Evolutionary conservation across 768 basidiomycete genomes (phyloP).

Genomic region (Wakefieldia striispora): DNA sequence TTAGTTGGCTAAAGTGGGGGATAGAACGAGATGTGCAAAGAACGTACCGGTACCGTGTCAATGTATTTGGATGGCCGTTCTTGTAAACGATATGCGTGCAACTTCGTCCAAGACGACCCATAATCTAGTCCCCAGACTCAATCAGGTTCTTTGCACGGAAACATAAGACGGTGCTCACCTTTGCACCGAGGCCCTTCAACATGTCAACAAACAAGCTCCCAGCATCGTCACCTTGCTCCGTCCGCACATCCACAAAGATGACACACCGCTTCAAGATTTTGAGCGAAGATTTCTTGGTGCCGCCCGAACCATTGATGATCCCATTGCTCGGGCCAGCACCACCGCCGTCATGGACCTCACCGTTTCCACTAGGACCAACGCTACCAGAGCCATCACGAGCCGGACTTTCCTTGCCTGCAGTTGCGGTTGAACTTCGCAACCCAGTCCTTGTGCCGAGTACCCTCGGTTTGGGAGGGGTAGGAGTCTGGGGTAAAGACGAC

Average conservation of each 20-base stretch:
- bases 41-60: constrained; percentile 65
- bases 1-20: background rate
- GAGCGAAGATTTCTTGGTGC: constrained; percentile 34
- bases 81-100: constrained; percentile 88
- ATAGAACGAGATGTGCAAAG: background rate
- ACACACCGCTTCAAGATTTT: constrained; percentile 69
- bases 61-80: constrained; percentile 72
- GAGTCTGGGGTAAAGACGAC: constrained; percentile 44
- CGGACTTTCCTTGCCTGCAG: constrained; percentile 22
- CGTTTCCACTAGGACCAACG: constrained; percentile 22
- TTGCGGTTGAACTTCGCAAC: constrained; percentile 40
- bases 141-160: background rate
- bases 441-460: constrained; percentile 50
- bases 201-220: constrained; percentile 81
- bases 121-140: constrained; percentile 41
- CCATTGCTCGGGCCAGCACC: constrained; percentile 15
- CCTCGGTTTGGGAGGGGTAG: constrained; percentile 31
- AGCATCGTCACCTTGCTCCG: constrained; percentile 75
- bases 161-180: constrained; percentile 44
- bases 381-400: constrained; percentile 34
- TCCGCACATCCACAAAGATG: constrained; percentile 82
- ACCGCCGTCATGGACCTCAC: constrained; percentile 18
- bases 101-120: constrained; percentile 63
- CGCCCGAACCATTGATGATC: constrained; percentile 21
- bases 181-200: constrained; percentile 76